phyloP scores from a whole-genome alignment of 371 early-diverging fungal genomes.

The Funneliformis caledonium region DNA sequence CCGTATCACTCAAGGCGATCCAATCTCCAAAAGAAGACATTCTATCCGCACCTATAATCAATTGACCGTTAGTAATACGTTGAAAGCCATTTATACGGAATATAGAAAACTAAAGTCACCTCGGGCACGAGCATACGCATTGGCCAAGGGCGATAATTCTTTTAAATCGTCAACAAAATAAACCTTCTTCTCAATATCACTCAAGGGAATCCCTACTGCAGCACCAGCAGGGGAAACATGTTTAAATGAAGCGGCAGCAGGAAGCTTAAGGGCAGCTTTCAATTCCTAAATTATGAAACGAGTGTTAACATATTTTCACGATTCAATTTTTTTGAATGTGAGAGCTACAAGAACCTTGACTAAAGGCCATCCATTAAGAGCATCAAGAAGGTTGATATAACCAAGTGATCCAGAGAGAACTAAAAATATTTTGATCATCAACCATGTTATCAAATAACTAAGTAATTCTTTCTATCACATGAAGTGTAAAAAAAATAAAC shows the following conservation, averaged over 20 bases:
- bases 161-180: constrained; percentile 90
- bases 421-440: constrained; percentile 25
- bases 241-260: constrained; percentile 98
- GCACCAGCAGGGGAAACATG: constrained; percentile 98
- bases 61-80: not conserved
- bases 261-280: constrained; percentile 66
- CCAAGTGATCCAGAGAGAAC: constrained; percentile 94
- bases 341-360: constrained; percentile 70
- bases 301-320: not conserved
- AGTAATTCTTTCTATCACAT: not conserved
- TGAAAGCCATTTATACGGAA: not conserved
- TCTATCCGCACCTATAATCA: constrained; percentile 80
- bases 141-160: constrained; percentile 76
- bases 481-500: constrained; percentile 40
- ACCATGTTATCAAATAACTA: not conserved
- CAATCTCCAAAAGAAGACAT: constrained; percentile 99
- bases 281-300: constrained; percentile 48
- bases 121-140: constrained; percentile 89
- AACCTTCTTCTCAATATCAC: constrained; percentile 84
- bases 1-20: constrained; percentile 88
- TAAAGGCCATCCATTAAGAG: constrained; percentile 95
- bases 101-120: constrained; percentile 46
- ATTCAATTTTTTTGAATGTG: not conserved
- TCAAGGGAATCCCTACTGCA: constrained; percentile 87
- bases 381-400: constrained; percentile 97